These are phyloP conservation scores for Zymoseptoria crescenta DNA, from an alignment of 2,329 filamentous ascomycete species.

Conservation along the genomic window DNA sequence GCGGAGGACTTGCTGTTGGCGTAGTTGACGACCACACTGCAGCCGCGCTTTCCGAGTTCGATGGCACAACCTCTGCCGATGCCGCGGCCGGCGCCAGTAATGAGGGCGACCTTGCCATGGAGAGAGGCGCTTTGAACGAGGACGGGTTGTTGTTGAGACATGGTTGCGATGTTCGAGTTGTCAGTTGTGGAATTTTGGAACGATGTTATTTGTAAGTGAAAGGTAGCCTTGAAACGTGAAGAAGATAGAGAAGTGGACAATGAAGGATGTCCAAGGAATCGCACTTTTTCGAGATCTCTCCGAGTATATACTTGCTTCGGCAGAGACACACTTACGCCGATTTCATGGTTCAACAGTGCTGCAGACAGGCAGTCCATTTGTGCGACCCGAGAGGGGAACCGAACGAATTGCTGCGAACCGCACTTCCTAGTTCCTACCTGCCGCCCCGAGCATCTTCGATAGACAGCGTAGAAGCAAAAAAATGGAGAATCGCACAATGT, in stretches of 20 bases:
- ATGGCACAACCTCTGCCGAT: conserved; percentile 60
- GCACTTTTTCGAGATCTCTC: not conserved
- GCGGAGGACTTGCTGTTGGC: conserved; percentile 46
- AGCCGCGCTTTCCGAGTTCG: conserved; percentile 58
- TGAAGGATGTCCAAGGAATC: not conserved
- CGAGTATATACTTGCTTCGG: not conserved
- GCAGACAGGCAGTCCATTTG: not conserved
- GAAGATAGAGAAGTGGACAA: not conserved
- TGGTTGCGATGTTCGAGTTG: conserved; percentile 6
- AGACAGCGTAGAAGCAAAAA: not conserved
- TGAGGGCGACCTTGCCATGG: conserved; percentile 49
- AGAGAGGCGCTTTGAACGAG: conserved; percentile 43
- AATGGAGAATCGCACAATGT: not conserved
- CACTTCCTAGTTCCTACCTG: not conserved
- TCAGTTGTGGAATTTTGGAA: not conserved
- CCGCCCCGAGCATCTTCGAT: not conserved
- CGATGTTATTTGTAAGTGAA: not conserved
- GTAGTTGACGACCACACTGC: conserved; percentile 59
- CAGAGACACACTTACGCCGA: not conserved
- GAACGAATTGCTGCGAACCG: not conserved
- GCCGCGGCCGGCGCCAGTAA: conserved; percentile 59
- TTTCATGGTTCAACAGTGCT: not conserved
- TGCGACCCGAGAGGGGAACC: conserved; percentile 1
- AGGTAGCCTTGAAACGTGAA: not conserved
- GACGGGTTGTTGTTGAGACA: conserved; percentile 25